Evolutionary conservation across 305 asterid genomes (phyloP), one percentile per base, ranked within the genome.

Genomic region (Plantago coronopus): DNA sequence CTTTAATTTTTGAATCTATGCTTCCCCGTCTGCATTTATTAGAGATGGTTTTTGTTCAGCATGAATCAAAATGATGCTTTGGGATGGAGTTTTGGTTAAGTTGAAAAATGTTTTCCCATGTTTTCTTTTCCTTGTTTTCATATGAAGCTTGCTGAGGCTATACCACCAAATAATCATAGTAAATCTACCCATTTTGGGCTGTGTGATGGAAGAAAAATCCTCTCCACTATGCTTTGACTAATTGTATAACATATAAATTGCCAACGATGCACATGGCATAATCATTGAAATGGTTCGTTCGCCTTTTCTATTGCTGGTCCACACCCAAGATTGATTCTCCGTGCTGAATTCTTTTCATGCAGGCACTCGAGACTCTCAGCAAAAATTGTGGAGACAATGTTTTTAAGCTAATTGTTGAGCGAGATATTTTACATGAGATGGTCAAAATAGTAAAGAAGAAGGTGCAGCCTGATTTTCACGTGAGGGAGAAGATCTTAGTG

Each of bases 361-460:
- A 94, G 99, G 99, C 82, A 71, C 83, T 94, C 71, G 99, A 94
- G 84, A 85, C 99, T 54, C 80, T 94, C 44, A 87, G 88, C 87
- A 94, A 94, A 79, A 94, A 94, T 67, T 94, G 99, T 68, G 96
- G 91, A 62, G 99, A 94, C 76, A 75, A 66, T 48, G 72, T 94
- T 44, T 94, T 94, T 69, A 94, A 88, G 74, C 96, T 75, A 81
- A 87, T 94, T 55, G 89, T 74, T 49, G 99, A 94, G 77, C 85
- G 94, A 66, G 97, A 89, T 72, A 82, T 94, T 67, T 78, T 94
- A 46, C 88, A 76, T 60, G 99, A 85, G 47, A 89, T 94, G 97
- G 97, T 94, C 69, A 94, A 89, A 85, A 85, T 87, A 70, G 96
- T 89, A n/a, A 89, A 71, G 85, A 94, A 94, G 78, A 94, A 84